phyloP scores from a whole-genome alignment of 2,329 filamentous ascomycete species.

The Colletotrichum tropicale region DNA sequence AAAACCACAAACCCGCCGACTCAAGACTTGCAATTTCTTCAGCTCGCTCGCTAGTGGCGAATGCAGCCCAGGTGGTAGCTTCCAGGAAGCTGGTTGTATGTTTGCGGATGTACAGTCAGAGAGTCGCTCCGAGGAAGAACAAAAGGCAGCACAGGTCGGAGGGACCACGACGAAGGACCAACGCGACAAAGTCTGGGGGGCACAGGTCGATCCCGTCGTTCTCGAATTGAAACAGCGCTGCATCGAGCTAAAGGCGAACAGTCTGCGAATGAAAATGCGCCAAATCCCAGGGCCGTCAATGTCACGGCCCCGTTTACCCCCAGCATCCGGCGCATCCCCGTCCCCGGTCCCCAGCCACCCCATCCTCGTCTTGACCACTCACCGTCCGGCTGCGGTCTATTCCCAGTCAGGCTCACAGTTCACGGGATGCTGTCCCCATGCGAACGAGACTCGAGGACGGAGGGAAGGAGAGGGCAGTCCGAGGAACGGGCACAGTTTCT shows the following conservation, averaged over 20 bases:
- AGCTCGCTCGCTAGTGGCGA: background rate
- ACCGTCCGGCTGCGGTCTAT: conserved; percentile 7
- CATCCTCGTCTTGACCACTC: background rate
- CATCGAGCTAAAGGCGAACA: background rate
- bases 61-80: background rate
- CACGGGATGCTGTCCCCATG: conserved; percentile 1
- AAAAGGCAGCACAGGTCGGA: background rate
- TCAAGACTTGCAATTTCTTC: background rate
- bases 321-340: conserved; percentile 2
- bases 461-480: background rate
- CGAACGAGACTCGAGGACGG: background rate
- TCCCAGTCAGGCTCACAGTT: conserved; percentile 1
- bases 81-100: background rate
- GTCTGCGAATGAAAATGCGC: conserved; percentile 3
- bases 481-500: background rate
- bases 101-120: background rate
- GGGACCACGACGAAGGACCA: background rate
- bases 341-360: conserved; percentile 3
- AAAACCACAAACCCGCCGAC: background rate
- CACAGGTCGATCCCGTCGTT: conserved; percentile 1
- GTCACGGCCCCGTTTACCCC: background rate
- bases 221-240: conserved; percentile 13
- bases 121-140: background rate
- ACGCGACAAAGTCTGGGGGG: conserved; percentile 4
- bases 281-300: background rate